These are phyloP conservation scores for Verticillium tricorpus DNA, from an alignment of 2,329 filamentous ascomycete genomes.

Conservation along the genomic window DNA sequence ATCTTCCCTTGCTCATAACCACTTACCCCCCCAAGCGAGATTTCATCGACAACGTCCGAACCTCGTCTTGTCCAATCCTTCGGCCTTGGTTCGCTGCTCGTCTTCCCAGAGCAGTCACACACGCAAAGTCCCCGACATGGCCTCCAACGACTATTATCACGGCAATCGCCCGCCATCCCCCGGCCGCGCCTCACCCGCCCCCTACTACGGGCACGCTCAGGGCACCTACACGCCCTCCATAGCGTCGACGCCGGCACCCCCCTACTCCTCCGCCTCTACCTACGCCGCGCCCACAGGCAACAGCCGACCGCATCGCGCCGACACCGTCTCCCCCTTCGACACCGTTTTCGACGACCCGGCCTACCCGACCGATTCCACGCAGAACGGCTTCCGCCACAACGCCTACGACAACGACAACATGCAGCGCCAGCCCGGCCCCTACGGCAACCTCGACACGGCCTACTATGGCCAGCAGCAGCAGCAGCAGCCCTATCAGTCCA, in stretches of 20 bases:
- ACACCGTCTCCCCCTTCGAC: slow-evolving; percentile 54
- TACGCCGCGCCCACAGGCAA: slow-evolving; percentile 4
- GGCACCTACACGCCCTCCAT: slow-evolving; percentile 37
- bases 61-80: neutral
- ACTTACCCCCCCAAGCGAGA: slow-evolving; percentile 10
- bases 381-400: slow-evolving; percentile 18
- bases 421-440: slow-evolving; percentile 19
- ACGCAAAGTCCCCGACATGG: slow-evolving; percentile 40
- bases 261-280: slow-evolving; percentile 22
- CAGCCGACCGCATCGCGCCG: slow-evolving; percentile 27
- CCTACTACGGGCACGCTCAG: slow-evolving; percentile 32
- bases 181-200: slow-evolving; percentile 31
- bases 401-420: slow-evolving; percentile 15
- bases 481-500: slow-evolving; percentile 22
- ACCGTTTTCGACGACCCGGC: slow-evolving; percentile 64
- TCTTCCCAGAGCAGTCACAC: neutral
- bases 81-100: neutral
- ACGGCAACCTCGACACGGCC: slow-evolving; percentile 45
- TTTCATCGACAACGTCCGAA: slow-evolving; percentile 1
- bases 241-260: slow-evolving; percentile 30
- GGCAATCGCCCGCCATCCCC: slow-evolving; percentile 33
- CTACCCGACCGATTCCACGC: slow-evolving; percentile 50
- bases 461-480: slow-evolving; percentile 41
- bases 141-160: slow-evolving; percentile 62
- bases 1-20: slow-evolving; percentile 1